Conservation (phyloP, 768 basidiomycete genomes). For the Termitomyces bulborhizus region DNA sequence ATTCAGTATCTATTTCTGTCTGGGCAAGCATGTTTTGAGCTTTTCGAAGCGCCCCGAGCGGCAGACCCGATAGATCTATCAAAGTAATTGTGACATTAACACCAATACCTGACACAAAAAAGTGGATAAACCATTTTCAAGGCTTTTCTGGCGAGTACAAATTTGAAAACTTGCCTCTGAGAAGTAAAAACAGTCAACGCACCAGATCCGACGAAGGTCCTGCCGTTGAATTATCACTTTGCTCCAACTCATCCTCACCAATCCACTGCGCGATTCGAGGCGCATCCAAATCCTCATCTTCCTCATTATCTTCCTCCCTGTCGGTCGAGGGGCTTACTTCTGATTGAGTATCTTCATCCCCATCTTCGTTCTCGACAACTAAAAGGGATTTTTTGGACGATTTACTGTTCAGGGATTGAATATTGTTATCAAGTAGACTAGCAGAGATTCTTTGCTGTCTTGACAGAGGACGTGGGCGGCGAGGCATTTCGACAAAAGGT, state of each 20-base stretch:
- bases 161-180: not conserved
- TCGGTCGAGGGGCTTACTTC: slow-evolving; percentile 5
- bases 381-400: slow-evolving; percentile 8
- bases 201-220: slow-evolving; percentile 24
- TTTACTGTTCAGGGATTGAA: slow-evolving; percentile 8
- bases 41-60: slow-evolving; percentile 58
- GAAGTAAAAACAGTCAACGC: slow-evolving; percentile 8
- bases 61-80: slow-evolving; percentile 52
- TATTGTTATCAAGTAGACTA: not conserved
- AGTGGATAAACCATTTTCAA: slow-evolving; percentile 4
- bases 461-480: slow-evolving; percentile 27
- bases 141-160: not conserved
- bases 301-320: slow-evolving; percentile 11
- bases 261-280: slow-evolving; percentile 61
- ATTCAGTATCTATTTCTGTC: slow-evolving; percentile 27
- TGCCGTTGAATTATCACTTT: slow-evolving; percentile 23
- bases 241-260: slow-evolving; percentile 39
- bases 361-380: slow-evolving; percentile 2
- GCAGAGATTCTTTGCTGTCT: slow-evolving; percentile 13
- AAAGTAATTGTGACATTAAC: not conserved
- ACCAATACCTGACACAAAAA: not conserved
- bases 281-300: slow-evolving; percentile 39
- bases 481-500: slow-evolving; percentile 25
- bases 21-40: slow-evolving; percentile 54
- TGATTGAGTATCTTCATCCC: slow-evolving; percentile 1